Percentiles rank a stretch among this genome's conserved stretches.
These are phyloP conservation scores for Vicia sativa DNA, from an alignment of 306 rosid genomes.

Conservation along the genomic window DNA sequence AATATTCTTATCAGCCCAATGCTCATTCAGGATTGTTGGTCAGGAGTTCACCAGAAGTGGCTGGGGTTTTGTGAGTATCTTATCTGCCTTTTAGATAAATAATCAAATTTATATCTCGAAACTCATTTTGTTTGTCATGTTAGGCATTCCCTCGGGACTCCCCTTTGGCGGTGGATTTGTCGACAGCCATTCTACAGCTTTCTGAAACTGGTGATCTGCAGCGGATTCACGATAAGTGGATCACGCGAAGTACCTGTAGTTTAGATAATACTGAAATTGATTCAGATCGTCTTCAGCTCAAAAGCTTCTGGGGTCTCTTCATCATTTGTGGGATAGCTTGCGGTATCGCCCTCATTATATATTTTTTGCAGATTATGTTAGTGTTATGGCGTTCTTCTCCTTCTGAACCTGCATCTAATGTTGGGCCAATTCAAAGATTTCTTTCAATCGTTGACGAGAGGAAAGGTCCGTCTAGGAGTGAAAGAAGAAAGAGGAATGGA, in stretches of 20 bases:
- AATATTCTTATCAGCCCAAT: conserved; percentile 76
- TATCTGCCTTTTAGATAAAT: too few species aligned
- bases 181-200: conserved; percentile 89
- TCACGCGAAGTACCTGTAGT: conserved; percentile 60
- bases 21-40: conserved; percentile 83
- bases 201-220: conserved; percentile 96
- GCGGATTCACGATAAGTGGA: conserved; percentile 94
- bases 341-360: conserved; percentile 64
- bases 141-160: conserved; percentile 96
- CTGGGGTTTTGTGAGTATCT: conserved; percentile 95
- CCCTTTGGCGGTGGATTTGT: conserved; percentile 82
- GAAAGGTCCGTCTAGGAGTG: conserved; percentile 47
- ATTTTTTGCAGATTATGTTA: conserved; percentile 55
- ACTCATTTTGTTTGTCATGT: conserved; percentile 17
- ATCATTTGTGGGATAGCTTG: conserved; percentile 79
- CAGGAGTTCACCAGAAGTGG: conserved; percentile 97
- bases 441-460: conserved; percentile 73
- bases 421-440: conserved; percentile 51
- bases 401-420: conserved; percentile 42
- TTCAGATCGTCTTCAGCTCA: conserved; percentile 74
- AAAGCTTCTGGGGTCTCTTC: conserved; percentile 93
- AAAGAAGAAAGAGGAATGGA: conserved; percentile 62
- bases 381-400: conserved; percentile 44
- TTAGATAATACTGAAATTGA: conserved; percentile 59
- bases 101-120: neutral